phyloP scores from a whole-genome alignment of 495 filamentous ascomycete species.

The Tuber magnatum region DNA sequence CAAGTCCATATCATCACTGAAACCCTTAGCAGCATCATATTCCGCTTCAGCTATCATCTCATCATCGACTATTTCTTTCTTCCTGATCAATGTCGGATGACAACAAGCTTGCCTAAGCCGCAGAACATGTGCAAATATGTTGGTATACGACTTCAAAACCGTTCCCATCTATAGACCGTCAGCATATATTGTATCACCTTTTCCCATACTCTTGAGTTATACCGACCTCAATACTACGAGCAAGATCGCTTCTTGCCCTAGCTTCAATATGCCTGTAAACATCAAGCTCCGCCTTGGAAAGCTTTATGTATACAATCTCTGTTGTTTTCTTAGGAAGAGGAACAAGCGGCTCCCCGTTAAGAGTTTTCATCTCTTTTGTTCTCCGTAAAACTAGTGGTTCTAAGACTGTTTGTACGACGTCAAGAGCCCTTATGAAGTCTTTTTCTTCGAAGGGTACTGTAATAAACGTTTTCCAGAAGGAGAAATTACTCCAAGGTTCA shows the following conservation, averaged over 20 bases:
- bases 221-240: constrained; percentile 62
- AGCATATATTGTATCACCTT: neutral
- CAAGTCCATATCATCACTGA: constrained; percentile 95
- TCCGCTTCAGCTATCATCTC: constrained; percentile 76
- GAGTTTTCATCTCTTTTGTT: constrained; percentile 97
- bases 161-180: constrained; percentile 59
- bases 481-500: constrained; percentile 97
- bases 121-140: constrained; percentile 93
- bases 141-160: constrained; percentile 85
- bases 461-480: constrained; percentile 98
- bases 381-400: constrained; percentile 91
- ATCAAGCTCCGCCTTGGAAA: constrained; percentile 74
- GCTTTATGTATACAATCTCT: constrained; percentile 74
- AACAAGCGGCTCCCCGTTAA: constrained; percentile 77
- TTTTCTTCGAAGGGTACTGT: constrained; percentile 93
- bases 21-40: constrained; percentile 68
- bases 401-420: constrained; percentile 93
- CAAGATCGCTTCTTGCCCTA: constrained; percentile 73
- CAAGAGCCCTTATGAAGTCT: constrained; percentile 83
- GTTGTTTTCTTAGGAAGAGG: constrained; percentile 73
- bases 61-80: constrained; percentile 74
- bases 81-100: constrained; percentile 80
- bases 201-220: neutral
- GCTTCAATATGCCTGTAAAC: constrained; percentile 86
- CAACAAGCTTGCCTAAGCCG: constrained; percentile 91